Evolutionary conservation across 2,329 filamentous ascomycete species (phyloP), one percentile per base, ranked within the genome.

Genomic region (Xylariaceae sp.): DNA sequence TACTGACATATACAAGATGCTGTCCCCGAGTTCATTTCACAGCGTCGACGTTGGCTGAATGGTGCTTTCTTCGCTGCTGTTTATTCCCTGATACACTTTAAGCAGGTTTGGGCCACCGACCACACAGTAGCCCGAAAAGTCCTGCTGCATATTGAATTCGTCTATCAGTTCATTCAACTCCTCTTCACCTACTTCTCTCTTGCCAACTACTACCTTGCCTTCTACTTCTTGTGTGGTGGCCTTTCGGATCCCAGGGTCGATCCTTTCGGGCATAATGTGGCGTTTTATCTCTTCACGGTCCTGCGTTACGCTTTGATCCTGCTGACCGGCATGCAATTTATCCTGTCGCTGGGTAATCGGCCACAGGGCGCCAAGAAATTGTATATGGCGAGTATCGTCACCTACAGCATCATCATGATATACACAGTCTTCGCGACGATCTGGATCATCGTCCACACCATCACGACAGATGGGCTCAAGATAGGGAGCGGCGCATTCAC

Each of bases 61-160:
- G 95, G 95, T 71, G 95, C 95, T 65, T 99, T 99, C 80, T 99
- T 99, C 73, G 96, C 95, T 0, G 95, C 95, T 39, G 93, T 98
- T 49, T 99, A 98, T 80, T 98, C 94, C 1, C 86, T 98, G 3
- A 90, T 97, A 37, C 95, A 99, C 76, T 96, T 94, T 75, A 88
- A 85, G 66, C 96, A 99, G 75, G 88, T 99, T 69, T 96, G 94
- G 90, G 76, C 78, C 21, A 99, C 95, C 0, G 95, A 98, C 73
- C 95, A 99, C 75, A 95, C 92, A 1, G 70, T 98, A 19, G 83
- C 87, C 33, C 90, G 95, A 65, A 99, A 99, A 76, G 82, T 96
- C 21, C 83, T 99, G 29, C 85, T 99, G 49, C 93, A 97, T 74
- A 86, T 98, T 67, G 95, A 99, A 74, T 97, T 97, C 71, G 75